Base-by-base conservation (phyloP, 176 grass and related monocot genomes). In the Eremochloa ophiuroides region DNA sequence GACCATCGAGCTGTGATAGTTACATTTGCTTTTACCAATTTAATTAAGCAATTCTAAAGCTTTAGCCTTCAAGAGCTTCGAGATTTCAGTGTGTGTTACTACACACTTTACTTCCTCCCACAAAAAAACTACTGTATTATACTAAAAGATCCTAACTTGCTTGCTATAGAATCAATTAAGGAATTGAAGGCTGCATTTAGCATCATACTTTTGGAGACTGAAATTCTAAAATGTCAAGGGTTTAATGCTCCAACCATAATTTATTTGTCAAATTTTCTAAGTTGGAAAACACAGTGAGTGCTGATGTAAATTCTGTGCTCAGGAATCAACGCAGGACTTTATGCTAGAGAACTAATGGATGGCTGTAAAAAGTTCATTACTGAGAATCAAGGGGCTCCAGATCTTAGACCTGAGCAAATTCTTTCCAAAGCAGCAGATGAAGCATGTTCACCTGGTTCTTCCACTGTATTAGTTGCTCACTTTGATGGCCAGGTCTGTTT, bases 301-400 rank as follows among this genome's bases (percentile, higher is more conserved):
- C 59, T 67, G 20, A 18, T 74, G 34, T 53, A 70, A 81, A 15
- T 76, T 71, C 39, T 60, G 74, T 76, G 41, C 23, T 55, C 73
- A 97, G 92, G 94, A 76, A 97, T 94, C 53, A 94, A 94, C 66
- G 95, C 90, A 13, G 92, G 92, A 26, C 78, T 94, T 31, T 94
- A 98, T 87, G 92, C 92, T 61, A 81, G 84, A 78, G 92, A 98
- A 83, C 66, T 98, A 28, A 98, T 98, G 92, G 90, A 93, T 25
- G 74, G 83, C 65, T 98, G 95, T 85, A 67, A 84, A 78, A 94
- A 82, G 71, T 58, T 81, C 29, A 46, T 93, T 55, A 74, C 10
- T 13, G 76, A 86, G 76, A 83, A 72, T 56, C 64, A 84, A 71
- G 92, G 76, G 65, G 80, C 34, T 23, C 7, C 60, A 27, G 88